Conservation (phyloP, 148 eudicot genomes). For the Talinum fruticosum region DNA sequence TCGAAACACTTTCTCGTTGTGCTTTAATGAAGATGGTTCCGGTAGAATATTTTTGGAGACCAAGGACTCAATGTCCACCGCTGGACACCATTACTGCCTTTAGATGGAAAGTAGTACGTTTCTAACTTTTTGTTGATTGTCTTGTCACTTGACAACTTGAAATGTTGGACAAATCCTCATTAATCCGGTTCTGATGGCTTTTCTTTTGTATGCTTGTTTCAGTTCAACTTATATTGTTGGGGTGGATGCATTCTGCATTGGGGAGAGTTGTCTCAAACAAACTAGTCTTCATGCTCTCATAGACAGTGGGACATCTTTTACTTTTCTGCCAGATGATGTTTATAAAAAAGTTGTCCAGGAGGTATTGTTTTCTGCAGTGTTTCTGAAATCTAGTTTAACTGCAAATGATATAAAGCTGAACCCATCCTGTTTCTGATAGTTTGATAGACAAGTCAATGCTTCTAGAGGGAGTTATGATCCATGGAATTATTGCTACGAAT, state of each 20-base stretch:
- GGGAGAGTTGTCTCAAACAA: conserved; percentile 59
- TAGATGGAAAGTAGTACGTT: conserved; percentile 63
- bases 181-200: not conserved
- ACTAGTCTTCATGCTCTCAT: conserved; percentile 66
- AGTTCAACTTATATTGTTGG: conserved; percentile 73
- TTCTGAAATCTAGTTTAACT: conserved; percentile 4
- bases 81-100: conserved; percentile 66
- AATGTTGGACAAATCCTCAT: conserved; percentile 1
- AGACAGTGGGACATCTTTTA: conserved; percentile 93
- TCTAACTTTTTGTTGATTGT: not conserved
- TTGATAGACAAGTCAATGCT: conserved; percentile 71
- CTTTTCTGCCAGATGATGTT: conserved; percentile 54
- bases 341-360: conserved; percentile 61
- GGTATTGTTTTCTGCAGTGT: conserved; percentile 38
- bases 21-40: conserved; percentile 69
- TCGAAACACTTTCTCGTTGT: conserved; percentile 75
- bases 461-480: conserved; percentile 56
- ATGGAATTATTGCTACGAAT: conserved; percentile 77
- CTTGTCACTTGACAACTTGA: not conserved
- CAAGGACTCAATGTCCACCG: conserved; percentile 58
- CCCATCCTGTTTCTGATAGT: conserved; percentile 39
- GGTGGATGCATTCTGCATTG: conserved; percentile 74
- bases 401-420: not conserved
- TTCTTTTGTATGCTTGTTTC: conserved; percentile 17
- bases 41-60: conserved; percentile 89